Evolutionary conservation across 768 basidiomycete species (phyloP), one percentile per base, ranked within the genome.

Genomic region (Sutorius australiensis): DNA sequence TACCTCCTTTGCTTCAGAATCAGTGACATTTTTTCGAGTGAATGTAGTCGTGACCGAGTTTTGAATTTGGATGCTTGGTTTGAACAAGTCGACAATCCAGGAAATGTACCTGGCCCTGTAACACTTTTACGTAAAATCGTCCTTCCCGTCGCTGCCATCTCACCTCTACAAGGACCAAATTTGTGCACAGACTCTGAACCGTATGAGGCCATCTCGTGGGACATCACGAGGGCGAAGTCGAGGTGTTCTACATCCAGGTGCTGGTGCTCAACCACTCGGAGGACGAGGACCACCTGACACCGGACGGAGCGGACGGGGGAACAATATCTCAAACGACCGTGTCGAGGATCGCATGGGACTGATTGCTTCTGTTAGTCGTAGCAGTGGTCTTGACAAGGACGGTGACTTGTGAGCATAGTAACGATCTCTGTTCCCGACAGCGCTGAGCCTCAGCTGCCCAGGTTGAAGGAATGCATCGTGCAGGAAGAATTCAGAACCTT

Each of bases 361-460:
- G 46, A 78, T 90, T 44, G 77, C 87, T 2, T 87, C 86, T 2
- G 80, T 89, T 43, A 90, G 88, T 63, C 77, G 89, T 37, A 88
- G 86, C 60, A 84, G 88, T 58, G 87, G 89, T 10, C 64, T 89
- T 24, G 84, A 85, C 59, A 82, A 80, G 58, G 86, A 82, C 54
- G 87, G 89, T 36, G 84, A 89, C 70, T 77, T 79, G 89, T 91
- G 69, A 78, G 88, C 63, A 11, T 27, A 36, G 6, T n/a, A 14
- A 31, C 41, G 10, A 21, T 38, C 24, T 47, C 19, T 46, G 41
- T 33, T 48, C n/a, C 14, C 73, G 67, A 77, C 66, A 61, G 50
- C 66, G 55, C 57, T 57, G 56, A 77, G 71, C 48, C 57, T 57
- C 55, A 77, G 71, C 48, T 59, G 4, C 58, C 19, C 63, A 91